A percentile compares a stretch with the other conserved stretches of the same genome.
Conservation (phyloP, 1,284 basidiomycete genomes). For the Papiliotrema nemorosa region DNA sequence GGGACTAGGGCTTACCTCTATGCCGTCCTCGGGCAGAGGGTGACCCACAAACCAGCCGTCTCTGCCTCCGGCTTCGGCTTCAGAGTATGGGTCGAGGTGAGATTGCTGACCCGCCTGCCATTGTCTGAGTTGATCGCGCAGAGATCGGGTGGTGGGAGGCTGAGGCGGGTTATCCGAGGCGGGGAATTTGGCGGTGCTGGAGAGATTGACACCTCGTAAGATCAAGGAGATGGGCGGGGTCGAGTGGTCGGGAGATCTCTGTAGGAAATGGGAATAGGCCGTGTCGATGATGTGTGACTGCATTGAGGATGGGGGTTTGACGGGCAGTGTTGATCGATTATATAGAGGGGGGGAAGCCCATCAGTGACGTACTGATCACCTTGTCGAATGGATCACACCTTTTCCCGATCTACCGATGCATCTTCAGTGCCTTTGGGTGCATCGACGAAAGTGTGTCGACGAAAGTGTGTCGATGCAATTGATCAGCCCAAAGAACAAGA, state of each 20-base stretch:
- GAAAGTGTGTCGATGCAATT: too few species aligned
- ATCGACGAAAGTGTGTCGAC: too few species aligned
- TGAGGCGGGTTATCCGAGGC: constrained; percentile 51
- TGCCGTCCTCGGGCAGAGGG: constrained; percentile 24
- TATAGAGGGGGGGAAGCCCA: too few species aligned
- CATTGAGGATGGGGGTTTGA: too few species aligned
- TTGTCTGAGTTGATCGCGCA: constrained; percentile 16
- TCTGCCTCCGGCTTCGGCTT: constrained; percentile 31
- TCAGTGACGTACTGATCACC: too few species aligned
- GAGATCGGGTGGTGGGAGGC: constrained; percentile 3
- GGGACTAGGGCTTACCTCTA: constrained; percentile 22
- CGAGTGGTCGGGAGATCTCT: constrained; percentile 8
- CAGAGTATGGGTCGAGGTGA: constrained; percentile 23
- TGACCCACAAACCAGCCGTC: constrained; percentile 37
- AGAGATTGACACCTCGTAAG: constrained; percentile 88
- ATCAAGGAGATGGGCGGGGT: constrained; percentile 52
- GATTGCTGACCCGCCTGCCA: constrained; percentile 15
- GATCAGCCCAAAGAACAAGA: too few species aligned
- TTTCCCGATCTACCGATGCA: too few species aligned
- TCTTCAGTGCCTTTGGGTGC: too few species aligned
- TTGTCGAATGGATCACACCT: too few species aligned
- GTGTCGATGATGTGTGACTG: too few species aligned
- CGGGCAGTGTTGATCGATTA: too few species aligned
- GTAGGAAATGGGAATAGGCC: constrained; percentile 24
- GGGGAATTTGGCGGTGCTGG: constrained; percentile 81